Evolutionary conservation across 73 alveolate species (phyloP).

Genomic region (Stentor coeruleus): DNA sequence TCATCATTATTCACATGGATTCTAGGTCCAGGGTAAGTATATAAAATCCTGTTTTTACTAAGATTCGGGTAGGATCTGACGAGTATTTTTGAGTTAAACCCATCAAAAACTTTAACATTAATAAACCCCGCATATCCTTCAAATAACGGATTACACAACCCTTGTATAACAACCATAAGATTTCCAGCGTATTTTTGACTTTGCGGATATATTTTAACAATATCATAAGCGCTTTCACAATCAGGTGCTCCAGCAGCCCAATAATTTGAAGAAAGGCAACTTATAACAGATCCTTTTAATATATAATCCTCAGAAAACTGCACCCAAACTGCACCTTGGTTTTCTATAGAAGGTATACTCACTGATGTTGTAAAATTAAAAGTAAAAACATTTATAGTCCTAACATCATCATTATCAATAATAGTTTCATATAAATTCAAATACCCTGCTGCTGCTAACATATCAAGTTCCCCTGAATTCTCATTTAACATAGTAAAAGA

Average conservation of each 20-base stretch:
- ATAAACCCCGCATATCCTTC: conserved; percentile 40
- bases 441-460: conserved; percentile 36
- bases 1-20: conserved; percentile 38
- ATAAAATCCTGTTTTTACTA: conserved; percentile 38
- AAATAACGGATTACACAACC: conserved; percentile 40
- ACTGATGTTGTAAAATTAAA: conserved; percentile 42
- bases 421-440: conserved; percentile 12
- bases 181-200: conserved; percentile 34
- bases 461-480: conserved; percentile 39
- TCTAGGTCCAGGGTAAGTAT: conserved; percentile 48
- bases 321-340: conserved; percentile 38
- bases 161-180: conserved; percentile 25
- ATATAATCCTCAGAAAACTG: conserved; percentile 37
- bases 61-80: conserved; percentile 35
- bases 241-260: conserved; percentile 1
- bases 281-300: neutral
- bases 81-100: conserved; percentile 35
- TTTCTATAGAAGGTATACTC: conserved; percentile 26
- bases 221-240: conserved; percentile 25
- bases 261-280: neutral
- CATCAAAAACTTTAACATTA: conserved; percentile 45
- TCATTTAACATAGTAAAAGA: conserved; percentile 31
- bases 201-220: conserved; percentile 29
- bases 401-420: conserved; percentile 25
- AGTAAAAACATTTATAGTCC: conserved; percentile 31